Conservation (phyloP, 2,329 filamentous ascomycete genomes). For the Aphanoascus verrucosus region DNA sequence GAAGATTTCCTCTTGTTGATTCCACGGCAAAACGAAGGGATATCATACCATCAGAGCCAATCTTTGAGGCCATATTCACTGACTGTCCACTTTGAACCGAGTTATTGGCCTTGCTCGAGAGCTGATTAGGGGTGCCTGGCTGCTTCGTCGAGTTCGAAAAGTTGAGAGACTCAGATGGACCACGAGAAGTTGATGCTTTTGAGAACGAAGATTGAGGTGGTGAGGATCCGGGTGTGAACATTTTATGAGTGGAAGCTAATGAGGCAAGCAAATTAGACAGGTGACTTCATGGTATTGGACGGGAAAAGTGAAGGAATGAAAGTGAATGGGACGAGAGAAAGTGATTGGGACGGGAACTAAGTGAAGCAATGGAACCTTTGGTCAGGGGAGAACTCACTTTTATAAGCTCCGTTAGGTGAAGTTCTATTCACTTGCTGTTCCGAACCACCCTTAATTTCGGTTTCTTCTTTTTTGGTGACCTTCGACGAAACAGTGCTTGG, state of each 20-base stretch:
- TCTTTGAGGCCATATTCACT: background rate
- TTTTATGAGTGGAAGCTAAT: background rate
- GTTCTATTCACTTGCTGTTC: background rate
- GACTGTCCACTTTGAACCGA: background rate
- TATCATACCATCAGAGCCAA: background rate
- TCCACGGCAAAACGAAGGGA: background rate
- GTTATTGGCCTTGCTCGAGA: background rate
- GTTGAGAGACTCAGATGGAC: background rate
- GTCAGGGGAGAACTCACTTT: background rate
- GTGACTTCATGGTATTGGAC: background rate
- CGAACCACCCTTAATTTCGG: background rate
- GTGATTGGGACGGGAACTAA: background rate
- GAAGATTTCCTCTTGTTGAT: background rate
- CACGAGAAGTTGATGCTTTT: background rate
- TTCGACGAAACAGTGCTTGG: slow-evolving; percentile 5
- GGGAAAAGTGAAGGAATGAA: background rate
- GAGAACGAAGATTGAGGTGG: background rate
- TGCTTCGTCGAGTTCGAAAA: slow-evolving; percentile 2
- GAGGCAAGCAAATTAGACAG: background rate
- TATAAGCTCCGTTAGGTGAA: background rate
- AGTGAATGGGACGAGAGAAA: background rate
- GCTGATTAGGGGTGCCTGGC: background rate
- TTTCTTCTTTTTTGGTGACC: background rate
- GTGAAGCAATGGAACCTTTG: background rate
- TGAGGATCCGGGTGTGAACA: background rate